Conservation (phyloP, 371 early-diverging fungal species). For the Saksenaea vasiformis region DNA sequence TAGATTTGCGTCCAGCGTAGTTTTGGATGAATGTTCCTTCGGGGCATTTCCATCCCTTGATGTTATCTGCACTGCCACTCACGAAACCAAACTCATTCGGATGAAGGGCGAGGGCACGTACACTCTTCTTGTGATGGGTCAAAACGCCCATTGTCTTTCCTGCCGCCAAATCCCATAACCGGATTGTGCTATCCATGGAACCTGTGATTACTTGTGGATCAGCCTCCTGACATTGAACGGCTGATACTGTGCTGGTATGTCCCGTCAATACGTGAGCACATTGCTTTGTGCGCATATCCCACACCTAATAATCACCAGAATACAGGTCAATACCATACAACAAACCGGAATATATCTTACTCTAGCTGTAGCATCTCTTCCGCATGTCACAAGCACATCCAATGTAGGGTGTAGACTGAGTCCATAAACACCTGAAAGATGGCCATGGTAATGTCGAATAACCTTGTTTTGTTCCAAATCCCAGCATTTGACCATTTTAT, state of each 20-base stretch:
- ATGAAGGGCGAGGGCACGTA: conserved; percentile 88
- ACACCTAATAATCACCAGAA: conserved; percentile 62
- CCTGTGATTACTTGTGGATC: conserved; percentile 96
- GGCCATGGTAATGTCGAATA: conserved; percentile 97
- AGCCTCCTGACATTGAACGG: conserved; percentile 88
- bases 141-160: conserved; percentile 93
- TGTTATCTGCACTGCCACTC: conserved; percentile 89
- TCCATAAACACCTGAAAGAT: conserved; percentile 91
- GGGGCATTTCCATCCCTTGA: conserved; percentile 96
- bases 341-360: conserved; percentile 45
- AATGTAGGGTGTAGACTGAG: conserved; percentile 91
- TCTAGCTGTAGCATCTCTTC: conserved; percentile 92
- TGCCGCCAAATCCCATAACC: conserved; percentile 95
- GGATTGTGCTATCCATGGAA: conserved; percentile 91
- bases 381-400: conserved; percentile 92
- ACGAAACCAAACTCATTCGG: conserved; percentile 94
- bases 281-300: conserved; percentile 98
- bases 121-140: conserved; percentile 97
- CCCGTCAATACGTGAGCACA: conserved; percentile 90
- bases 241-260: conserved; percentile 84
- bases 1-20: conserved; percentile 85
- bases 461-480: conserved; percentile 98
- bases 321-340: not conserved
- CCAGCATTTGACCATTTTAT: conserved; percentile 98
- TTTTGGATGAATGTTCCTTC: conserved; percentile 94